Evolutionary conservation across 495 filamentous ascomycete species (phyloP).

Genomic region (Daldinia concentrica): DNA sequence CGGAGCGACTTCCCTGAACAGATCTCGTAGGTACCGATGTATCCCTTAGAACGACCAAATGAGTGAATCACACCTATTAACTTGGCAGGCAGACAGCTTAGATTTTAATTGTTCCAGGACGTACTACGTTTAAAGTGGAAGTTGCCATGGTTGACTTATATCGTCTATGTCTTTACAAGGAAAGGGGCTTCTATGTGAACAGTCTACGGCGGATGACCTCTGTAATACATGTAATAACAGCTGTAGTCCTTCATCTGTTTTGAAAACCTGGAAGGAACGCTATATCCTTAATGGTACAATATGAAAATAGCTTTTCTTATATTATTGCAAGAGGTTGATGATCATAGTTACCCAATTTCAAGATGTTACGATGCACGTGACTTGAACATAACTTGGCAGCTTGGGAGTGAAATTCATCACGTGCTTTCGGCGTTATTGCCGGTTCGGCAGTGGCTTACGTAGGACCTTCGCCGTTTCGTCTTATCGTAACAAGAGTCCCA

Average conservation of each 20-base stretch:
- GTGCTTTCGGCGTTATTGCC: neutral
- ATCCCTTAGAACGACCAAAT: too few species aligned
- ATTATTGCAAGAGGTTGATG: neutral
- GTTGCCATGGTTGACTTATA: neutral
- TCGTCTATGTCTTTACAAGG: neutral
- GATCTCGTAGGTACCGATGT: neutral
- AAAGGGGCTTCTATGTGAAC: neutral
- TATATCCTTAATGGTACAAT: neutral
- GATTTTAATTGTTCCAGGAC: neutral
- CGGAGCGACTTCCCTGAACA: neutral
- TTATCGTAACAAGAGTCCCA: neutral
- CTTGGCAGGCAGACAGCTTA: neutral
- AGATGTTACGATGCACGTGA: neutral
- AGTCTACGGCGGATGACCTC: neutral
- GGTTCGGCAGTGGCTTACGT: neutral
- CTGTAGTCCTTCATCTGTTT: neutral
- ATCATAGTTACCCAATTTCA: neutral
- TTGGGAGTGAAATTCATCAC: neutral
- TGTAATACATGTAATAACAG: neutral
- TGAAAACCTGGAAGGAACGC: too few species aligned
- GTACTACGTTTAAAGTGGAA: neutral
- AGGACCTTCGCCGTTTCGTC: neutral
- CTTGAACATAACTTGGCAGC: neutral
- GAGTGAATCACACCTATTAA: too few species aligned
- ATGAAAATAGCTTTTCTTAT: neutral